Percentiles rank a stretch among this genome's conserved stretches.
phyloP scores from a whole-genome alignment of 768 basidiomycete genomes.

The Suillus subluteus region DNA sequence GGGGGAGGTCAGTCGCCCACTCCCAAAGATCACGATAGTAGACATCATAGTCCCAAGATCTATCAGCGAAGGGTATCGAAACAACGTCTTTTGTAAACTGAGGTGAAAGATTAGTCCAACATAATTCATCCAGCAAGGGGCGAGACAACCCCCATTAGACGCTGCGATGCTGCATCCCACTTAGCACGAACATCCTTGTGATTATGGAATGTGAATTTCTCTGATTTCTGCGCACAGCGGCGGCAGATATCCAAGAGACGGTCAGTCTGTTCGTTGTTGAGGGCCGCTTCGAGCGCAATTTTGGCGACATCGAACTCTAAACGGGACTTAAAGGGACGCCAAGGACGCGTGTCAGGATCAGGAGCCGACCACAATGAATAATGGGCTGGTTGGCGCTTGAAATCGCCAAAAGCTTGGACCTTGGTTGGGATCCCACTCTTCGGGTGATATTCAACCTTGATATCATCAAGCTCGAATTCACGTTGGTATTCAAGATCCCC shows the following conservation, averaged over 20 bases:
- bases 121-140: background rate
- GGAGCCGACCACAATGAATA: background rate
- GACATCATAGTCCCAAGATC: background rate
- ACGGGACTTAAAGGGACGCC: background rate
- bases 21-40: background rate
- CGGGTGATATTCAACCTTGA: background rate
- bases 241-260: background rate
- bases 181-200: background rate
- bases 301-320: background rate
- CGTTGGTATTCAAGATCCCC: background rate
- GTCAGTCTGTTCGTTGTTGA: background rate
- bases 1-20: background rate
- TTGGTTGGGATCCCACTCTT: background rate
- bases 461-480: background rate
- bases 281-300: background rate
- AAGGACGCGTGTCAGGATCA: background rate
- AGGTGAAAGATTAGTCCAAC: background rate
- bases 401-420: background rate
- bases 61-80: background rate
- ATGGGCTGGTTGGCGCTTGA: background rate
- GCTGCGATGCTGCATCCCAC: background rate
- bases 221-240: background rate
- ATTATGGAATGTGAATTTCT: background rate
- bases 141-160: background rate
- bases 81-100: background rate